Evolutionary conservation across 2,329 filamentous ascomycete species (phyloP).

Genomic region (Aspergillus sp.): DNA sequence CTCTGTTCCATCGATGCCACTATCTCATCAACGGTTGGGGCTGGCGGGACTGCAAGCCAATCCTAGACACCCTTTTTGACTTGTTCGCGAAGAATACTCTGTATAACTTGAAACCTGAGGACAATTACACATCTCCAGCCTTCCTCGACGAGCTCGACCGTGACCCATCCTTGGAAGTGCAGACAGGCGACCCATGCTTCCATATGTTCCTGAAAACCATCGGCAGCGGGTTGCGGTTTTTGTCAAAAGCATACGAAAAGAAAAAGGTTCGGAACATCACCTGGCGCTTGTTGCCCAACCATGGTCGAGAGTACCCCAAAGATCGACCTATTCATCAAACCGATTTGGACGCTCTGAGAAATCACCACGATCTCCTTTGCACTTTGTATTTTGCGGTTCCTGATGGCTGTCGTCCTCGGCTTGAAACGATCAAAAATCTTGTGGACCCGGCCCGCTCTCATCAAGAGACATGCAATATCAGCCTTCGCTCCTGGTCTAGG

Average conservation of each 20-base stretch:
- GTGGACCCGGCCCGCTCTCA: constrained; percentile 59
- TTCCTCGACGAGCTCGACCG: constrained; percentile 54
- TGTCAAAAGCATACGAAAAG: constrained; percentile 48
- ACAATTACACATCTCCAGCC: constrained; percentile 50
- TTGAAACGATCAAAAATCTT: constrained; percentile 53
- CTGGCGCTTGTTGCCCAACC: constrained; percentile 60
- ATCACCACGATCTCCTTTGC: constrained; percentile 62
- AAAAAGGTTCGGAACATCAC: constrained; percentile 58
- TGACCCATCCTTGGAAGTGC: constrained; percentile 44
- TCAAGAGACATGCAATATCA: constrained; percentile 59
- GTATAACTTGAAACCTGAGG: constrained; percentile 53
- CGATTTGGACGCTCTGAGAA: constrained; percentile 58
- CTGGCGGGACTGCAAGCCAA: constrained; percentile 56
- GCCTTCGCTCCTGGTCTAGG: constrained; percentile 58
- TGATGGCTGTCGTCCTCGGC: constrained; percentile 51
- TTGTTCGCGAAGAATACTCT: constrained; percentile 58
- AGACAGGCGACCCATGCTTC: constrained; percentile 54
- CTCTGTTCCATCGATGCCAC: constrained; percentile 53
- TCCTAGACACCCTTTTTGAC: constrained; percentile 57
- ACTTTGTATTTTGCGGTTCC: constrained; percentile 61
- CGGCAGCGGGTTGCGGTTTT: constrained; percentile 48
- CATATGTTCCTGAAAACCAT: constrained; percentile 61
- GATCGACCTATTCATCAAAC: constrained; percentile 53
- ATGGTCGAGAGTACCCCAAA: constrained; percentile 60
- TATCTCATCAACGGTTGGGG: constrained; percentile 55